phyloP scores from a whole-genome alignment of 169 alveolate species.

The Eimeria falciformis region DNA sequence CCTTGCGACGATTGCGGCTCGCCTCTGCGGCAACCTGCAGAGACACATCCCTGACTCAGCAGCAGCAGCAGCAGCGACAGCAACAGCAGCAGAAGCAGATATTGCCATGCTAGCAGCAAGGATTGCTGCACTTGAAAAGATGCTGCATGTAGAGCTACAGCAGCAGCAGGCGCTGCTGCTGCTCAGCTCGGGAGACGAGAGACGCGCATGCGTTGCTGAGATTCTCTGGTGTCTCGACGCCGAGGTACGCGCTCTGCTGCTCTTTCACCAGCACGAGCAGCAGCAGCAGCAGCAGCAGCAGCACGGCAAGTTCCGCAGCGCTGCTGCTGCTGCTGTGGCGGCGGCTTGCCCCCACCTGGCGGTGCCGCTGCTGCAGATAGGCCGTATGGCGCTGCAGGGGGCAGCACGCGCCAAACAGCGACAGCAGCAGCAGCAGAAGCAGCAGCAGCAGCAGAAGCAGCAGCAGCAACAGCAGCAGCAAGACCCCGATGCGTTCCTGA shows the following conservation, averaged over 20 bases:
- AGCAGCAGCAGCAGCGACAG: neutral
- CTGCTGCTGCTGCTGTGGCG: neutral
- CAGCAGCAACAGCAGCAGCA: neutral
- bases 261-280: neutral
- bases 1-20: neutral
- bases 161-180: conserved; percentile 7
- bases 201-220: neutral
- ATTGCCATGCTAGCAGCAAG: neutral
- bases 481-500: neutral
- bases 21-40: neutral
- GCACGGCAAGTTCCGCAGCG: neutral
- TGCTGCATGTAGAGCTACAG: neutral
- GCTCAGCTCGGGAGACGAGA: neutral
- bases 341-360: neutral
- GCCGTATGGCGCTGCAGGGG: neutral
- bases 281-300: neutral
- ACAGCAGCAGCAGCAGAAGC: neutral
- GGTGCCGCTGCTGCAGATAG: neutral
- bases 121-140: neutral
- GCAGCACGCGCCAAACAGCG: neutral
- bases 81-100: neutral
- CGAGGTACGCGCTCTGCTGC: neutral
- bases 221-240: neutral
- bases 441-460: neutral
- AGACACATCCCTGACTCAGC: neutral